These are phyloP conservation scores for Gleditsia sinensis DNA, from an alignment of 306 rosid species.

Conservation along the genomic window DNA sequence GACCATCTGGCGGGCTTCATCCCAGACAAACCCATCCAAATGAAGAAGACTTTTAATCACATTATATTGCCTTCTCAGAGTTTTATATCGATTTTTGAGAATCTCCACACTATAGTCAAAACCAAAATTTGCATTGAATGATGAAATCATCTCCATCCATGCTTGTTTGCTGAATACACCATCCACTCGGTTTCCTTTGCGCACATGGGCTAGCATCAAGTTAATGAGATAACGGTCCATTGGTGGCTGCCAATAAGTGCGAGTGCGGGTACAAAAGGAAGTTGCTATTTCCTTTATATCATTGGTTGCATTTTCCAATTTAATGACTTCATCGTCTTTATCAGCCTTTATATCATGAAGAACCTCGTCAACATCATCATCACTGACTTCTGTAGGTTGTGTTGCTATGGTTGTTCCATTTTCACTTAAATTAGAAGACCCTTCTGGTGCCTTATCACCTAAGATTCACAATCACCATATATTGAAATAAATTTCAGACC, in stretches of 20 bases:
- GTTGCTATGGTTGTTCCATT: constrained; percentile 30
- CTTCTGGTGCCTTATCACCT: constrained; percentile 46
- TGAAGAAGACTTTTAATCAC: constrained; percentile 61
- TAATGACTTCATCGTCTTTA: constrained; percentile 52
- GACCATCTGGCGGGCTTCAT: constrained; percentile 76
- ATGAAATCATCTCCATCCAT: constrained; percentile 75
- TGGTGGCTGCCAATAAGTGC: constrained; percentile 79
- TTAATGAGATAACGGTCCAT: constrained; percentile 74
- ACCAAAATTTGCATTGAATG: constrained; percentile 70
- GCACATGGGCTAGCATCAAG: constrained; percentile 69
- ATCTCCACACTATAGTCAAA: constrained; percentile 66
- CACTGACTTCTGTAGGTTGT: constrained; percentile 37
- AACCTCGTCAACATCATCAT: constrained; percentile 40
- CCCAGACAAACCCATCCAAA: constrained; percentile 82
- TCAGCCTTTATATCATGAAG: constrained; percentile 50
- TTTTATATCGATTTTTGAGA: constrained; percentile 76
- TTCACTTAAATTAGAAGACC: constrained; percentile 44
- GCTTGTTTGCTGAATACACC: constrained; percentile 77
- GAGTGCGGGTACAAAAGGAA: constrained; percentile 43
- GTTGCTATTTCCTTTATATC: constrained; percentile 38
- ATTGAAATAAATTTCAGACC: constrained; percentile 25
- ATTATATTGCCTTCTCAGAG: constrained; percentile 68
- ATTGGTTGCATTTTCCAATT: constrained; percentile 34
- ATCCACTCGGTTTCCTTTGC: constrained; percentile 57
- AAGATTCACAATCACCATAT: constrained; percentile 35